Evolutionary conservation across 352 stramenopile species (phyloP).

Genomic region (Phytophthora citricola): DNA sequence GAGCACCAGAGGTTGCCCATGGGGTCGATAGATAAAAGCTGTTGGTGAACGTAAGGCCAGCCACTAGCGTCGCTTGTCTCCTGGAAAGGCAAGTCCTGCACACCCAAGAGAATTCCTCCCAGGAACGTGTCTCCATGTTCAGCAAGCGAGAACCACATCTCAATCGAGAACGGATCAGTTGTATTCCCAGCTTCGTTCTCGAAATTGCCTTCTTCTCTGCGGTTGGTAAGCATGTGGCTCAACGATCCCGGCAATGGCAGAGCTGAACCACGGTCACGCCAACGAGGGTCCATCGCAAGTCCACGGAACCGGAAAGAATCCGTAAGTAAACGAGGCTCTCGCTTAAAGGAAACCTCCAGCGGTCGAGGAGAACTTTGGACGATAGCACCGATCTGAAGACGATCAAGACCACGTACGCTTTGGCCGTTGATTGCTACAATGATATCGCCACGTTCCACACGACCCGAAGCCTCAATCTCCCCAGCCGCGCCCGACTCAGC

Average conservation of each 20-base stretch:
- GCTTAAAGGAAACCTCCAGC: slow-evolving; percentile 65
- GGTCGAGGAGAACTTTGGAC: slow-evolving; percentile 65
- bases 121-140: slow-evolving; percentile 61
- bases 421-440: slow-evolving; percentile 74
- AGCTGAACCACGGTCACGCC: slow-evolving; percentile 64
- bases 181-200: slow-evolving; percentile 22
- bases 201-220: slow-evolving; percentile 18
- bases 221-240: slow-evolving; percentile 40
- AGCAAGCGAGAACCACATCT: slow-evolving; percentile 73
- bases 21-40: slow-evolving; percentile 67
- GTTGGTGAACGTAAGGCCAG: slow-evolving; percentile 68
- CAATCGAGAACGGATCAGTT: slow-evolving; percentile 55
- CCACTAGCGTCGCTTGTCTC: slow-evolving; percentile 40
- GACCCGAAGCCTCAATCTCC: slow-evolving; percentile 75
- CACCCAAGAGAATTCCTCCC: slow-evolving; percentile 67
- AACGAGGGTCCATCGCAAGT: slow-evolving; percentile 54
- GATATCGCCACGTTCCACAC: slow-evolving; percentile 64
- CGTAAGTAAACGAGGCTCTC: slow-evolving; percentile 53
- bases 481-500: slow-evolving; percentile 59
- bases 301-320: slow-evolving; percentile 69
- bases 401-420: slow-evolving; percentile 62
- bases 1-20: slow-evolving; percentile 66
- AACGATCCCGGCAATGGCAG: slow-evolving; percentile 54
- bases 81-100: slow-evolving; percentile 60
- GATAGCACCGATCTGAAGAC: slow-evolving; percentile 64